These are phyloP conservation scores for Beauveria brongniartii DNA, from an alignment of 2,329 filamentous ascomycete species.

Conservation along the genomic window DNA sequence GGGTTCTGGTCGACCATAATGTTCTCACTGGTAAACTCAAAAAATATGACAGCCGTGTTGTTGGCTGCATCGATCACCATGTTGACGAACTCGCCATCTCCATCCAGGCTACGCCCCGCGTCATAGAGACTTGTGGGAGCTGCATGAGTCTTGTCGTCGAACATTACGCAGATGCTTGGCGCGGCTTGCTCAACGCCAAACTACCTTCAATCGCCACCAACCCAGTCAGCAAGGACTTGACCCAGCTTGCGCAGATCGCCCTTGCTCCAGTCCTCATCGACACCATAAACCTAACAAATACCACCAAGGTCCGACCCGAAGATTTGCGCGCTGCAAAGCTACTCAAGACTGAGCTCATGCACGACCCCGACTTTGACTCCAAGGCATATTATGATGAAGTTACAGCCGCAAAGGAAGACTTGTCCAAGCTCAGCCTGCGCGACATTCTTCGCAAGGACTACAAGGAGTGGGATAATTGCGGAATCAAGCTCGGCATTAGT, in stretches of 20 bases:
- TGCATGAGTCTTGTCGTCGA: constrained; percentile 64
- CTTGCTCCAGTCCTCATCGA: constrained; percentile 68
- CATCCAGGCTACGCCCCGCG: constrained; percentile 40
- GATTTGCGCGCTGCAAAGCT: constrained; percentile 52
- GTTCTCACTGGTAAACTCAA: constrained; percentile 53
- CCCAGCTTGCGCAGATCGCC: constrained; percentile 56
- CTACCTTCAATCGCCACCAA: background rate
- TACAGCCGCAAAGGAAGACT: constrained; percentile 56
- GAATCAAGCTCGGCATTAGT: constrained; percentile 56
- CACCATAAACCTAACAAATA: constrained; percentile 55
- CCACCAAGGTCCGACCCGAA: constrained; percentile 55
- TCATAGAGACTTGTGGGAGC: constrained; percentile 61
- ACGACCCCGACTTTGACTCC: constrained; percentile 40
- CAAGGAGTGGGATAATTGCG: constrained; percentile 63
- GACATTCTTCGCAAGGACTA: constrained; percentile 78
- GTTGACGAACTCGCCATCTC: constrained; percentile 57
- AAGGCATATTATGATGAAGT: constrained; percentile 52
- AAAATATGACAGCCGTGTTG: constrained; percentile 44
- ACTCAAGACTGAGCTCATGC: constrained; percentile 41
- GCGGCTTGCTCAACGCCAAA: constrained; percentile 27
- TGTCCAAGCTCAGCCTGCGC: constrained; percentile 49
- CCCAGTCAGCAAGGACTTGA: constrained; percentile 32
- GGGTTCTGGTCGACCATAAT: constrained; percentile 78
- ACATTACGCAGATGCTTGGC: constrained; percentile 51
- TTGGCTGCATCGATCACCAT: constrained; percentile 71